phyloP scores from a whole-genome alignment of 2,329 filamentous ascomycete genomes.

The Trichoderma aggressivum region DNA sequence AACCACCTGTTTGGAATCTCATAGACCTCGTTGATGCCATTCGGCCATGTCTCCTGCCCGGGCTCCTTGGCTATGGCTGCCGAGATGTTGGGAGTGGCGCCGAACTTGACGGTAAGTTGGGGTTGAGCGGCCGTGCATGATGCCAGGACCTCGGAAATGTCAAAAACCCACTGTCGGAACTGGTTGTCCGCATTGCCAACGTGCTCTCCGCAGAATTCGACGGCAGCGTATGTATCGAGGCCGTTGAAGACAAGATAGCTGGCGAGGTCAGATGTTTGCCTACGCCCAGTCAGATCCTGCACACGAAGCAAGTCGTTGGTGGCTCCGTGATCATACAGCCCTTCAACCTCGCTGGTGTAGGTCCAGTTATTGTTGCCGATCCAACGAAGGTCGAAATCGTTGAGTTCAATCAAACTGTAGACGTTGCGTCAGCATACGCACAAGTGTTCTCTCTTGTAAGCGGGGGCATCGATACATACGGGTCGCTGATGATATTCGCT shows the following conservation, averaged over 20 bases:
- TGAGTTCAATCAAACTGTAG: not conserved
- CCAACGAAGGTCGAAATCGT: conserved; percentile 6
- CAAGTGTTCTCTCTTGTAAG: too few species aligned
- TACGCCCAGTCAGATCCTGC: not conserved
- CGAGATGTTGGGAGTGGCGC: conserved; percentile 3
- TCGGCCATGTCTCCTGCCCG: conserved; percentile 2
- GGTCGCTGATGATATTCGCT: not conserved
- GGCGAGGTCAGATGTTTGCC: not conserved
- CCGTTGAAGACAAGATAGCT: conserved; percentile 8
- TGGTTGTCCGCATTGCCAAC: conserved; percentile 1
- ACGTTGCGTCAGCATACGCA: not conserved
- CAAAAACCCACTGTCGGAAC: conserved; percentile 8
- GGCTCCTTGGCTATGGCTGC: not conserved
- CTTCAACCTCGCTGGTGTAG: not conserved
- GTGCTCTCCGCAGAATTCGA: conserved; percentile 1
- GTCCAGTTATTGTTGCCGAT: conserved; percentile 3
- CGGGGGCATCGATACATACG: not conserved
- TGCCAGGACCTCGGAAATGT: not conserved
- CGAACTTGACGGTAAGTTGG: not conserved
- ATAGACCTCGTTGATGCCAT: conserved; percentile 2
- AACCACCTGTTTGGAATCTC: conserved; percentile 2
- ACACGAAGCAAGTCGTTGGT: not conserved
- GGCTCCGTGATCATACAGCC: not conserved
- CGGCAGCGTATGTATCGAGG: not conserved
- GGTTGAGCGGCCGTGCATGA: not conserved